phyloP scores from a whole-genome alignment of 129 eudicot genomes.

The Silybum marianum region DNA sequence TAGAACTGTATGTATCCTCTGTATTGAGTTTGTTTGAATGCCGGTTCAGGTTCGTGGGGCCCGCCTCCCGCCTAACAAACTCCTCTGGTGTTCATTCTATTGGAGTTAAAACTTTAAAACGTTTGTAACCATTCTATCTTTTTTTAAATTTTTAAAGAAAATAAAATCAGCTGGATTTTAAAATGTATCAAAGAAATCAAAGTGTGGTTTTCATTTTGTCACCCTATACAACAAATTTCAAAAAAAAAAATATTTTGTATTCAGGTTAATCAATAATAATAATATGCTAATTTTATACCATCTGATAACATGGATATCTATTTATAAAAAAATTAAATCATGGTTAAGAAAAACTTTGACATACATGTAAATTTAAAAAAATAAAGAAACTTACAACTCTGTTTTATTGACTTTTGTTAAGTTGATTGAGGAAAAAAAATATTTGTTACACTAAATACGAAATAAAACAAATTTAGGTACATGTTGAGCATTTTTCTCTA shows the following conservation, averaged over 20 bases:
- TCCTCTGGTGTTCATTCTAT: neutral
- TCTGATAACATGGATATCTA: too few relatives aligned
- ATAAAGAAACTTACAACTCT: neutral
- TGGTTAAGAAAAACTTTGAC: neutral
- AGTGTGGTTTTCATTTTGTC: neutral
- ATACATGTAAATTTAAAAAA: neutral
- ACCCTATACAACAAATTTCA: neutral
- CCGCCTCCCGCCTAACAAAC: conserved; percentile 26
- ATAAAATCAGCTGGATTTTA: neutral
- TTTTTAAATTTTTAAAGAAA: neutral
- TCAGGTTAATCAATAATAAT: too few relatives aligned
- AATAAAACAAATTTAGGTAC: too few relatives aligned
- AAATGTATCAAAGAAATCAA: too few relatives aligned
- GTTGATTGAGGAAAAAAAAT: too few relatives aligned
- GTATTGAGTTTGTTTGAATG: conserved; percentile 29
- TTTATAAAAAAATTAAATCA: too few relatives aligned
- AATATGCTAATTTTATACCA: too few relatives aligned
- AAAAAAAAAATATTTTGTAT: too few relatives aligned
- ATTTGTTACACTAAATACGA: too few relatives aligned
- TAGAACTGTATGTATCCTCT: neutral
- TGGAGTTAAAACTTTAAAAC: too few relatives aligned
- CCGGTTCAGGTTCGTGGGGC: conserved; percentile 13
- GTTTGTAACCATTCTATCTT: neutral
- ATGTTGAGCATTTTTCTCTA: too few relatives aligned
- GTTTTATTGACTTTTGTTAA: neutral